A percentile compares a stretch with the other conserved stretches of the same genome.
Conservation (phyloP, 495 filamentous ascomycete genomes). For the Lasiosphaeria miniovina region DNA sequence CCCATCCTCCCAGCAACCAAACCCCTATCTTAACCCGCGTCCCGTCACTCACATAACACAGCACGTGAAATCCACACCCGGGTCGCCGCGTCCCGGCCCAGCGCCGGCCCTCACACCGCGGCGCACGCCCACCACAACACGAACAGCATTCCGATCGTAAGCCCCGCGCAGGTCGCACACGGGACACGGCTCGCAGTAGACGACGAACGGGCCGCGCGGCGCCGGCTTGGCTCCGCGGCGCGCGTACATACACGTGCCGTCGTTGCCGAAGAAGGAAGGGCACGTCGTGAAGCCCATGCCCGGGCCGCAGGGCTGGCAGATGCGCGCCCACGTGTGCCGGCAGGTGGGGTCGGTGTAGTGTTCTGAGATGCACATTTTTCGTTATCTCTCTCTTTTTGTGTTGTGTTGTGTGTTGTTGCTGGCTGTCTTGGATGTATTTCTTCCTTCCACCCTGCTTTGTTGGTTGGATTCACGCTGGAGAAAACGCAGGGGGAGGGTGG, state of each 20-base stretch:
- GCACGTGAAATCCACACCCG: slow-evolving; percentile 31
- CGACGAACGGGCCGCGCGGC: slow-evolving; percentile 15
- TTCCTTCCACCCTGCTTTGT: not conserved
- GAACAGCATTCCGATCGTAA: slow-evolving; percentile 37
- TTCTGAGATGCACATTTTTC: slow-evolving; percentile 29
- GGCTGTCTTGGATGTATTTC: not conserved
- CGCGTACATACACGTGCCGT: not conserved
- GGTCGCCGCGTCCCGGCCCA: slow-evolving; percentile 35
- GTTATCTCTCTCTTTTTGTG: not conserved
- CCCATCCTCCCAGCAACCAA: not conserved
- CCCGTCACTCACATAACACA: slow-evolving; percentile 36
- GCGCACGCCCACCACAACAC: slow-evolving; percentile 31
- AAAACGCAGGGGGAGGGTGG: no score
- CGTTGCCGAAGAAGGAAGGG: slow-evolving; percentile 22
- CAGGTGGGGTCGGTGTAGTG: slow-evolving; percentile 37
- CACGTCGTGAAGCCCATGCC: slow-evolving; percentile 39
- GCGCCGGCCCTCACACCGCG: slow-evolving; percentile 35
- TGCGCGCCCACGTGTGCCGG: slow-evolving; percentile 37
- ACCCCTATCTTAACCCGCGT: no score
- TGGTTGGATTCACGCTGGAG: not conserved
- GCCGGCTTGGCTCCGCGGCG: slow-evolving; percentile 22
- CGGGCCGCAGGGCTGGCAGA: slow-evolving; percentile 32
- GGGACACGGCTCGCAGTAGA: slow-evolving; percentile 24
- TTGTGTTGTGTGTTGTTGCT: no score
- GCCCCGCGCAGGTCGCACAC: slow-evolving; percentile 23